Evolutionary conservation across 345 rosid genomes (phyloP).

Genomic region (Salix brachista): DNA sequence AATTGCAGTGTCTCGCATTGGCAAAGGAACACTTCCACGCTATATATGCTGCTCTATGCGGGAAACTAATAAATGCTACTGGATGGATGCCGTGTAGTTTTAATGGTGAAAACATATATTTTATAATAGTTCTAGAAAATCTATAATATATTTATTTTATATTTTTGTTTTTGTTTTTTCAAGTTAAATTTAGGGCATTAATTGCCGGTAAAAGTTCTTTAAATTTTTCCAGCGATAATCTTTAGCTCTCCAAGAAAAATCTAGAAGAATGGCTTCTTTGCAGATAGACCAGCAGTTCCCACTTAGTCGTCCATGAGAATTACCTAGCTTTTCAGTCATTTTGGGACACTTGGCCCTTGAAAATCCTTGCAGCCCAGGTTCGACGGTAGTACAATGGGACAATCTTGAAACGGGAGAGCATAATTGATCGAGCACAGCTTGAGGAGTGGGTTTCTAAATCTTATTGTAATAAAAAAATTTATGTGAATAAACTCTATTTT

Average conservation of each 20-base stretch:
- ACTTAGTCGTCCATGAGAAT: not conserved
- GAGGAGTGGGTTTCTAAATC: not conserved
- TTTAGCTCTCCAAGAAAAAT: not conserved
- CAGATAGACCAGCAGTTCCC: conserved; percentile 8
- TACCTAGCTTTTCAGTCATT: not conserved
- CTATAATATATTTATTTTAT: too few relatives aligned
- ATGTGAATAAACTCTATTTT: too few relatives aligned
- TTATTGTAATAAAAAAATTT: not conserved
- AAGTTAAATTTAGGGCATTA: too few relatives aligned
- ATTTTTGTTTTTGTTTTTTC: too few relatives aligned
- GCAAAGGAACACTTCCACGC: not conserved
- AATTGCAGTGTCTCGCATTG: not conserved
- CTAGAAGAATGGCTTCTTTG: conserved; percentile 12
- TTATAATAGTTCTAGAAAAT: too few relatives aligned
- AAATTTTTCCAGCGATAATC: too few relatives aligned
- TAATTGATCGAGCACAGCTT: not conserved
- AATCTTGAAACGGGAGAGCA: not conserved
- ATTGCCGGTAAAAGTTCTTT: not conserved
- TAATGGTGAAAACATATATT: too few relatives aligned
- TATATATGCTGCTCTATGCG: not conserved
- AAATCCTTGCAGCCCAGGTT: not conserved
- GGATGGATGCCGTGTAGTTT: not conserved
- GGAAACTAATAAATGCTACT: not conserved
- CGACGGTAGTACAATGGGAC: not conserved
- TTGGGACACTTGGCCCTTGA: not conserved